A percentile compares a stretch with the other conserved stretches of the same genome.
Evolutionary conservation across 352 stramenopile species (phyloP).

Genomic region (Phytophthora cactorum): DNA sequence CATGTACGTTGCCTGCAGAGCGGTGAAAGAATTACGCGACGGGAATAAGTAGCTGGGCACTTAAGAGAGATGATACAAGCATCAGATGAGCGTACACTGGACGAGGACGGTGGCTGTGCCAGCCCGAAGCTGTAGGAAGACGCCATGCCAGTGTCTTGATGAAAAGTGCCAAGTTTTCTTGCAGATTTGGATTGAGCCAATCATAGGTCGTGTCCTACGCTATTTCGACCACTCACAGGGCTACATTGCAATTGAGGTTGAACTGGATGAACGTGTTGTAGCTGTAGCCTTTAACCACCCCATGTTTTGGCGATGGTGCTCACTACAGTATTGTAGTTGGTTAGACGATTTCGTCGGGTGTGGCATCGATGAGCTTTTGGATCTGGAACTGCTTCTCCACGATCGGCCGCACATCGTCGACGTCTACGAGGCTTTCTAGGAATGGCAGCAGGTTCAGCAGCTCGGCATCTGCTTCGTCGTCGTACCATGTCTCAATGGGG

Average conservation of each 20-base stretch:
- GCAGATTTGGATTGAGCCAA: conserved; percentile 18
- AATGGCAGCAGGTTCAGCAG: conserved; percentile 97
- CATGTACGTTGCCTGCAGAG: conserved; percentile 29
- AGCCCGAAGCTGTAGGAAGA: conserved; percentile 35
- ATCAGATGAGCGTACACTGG: conserved; percentile 12
- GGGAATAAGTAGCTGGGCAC: background rate
- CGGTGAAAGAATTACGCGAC: background rate
- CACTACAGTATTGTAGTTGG: conserved; percentile 6
- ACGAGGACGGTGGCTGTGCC: conserved; percentile 24
- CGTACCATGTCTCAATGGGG: conserved; percentile 98
- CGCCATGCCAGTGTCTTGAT: conserved; percentile 20
- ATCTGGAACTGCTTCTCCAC: conserved; percentile 93
- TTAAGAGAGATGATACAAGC: background rate
- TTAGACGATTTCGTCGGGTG: conserved; percentile 60
- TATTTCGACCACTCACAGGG: conserved; percentile 27
- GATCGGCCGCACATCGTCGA: conserved; percentile 90
- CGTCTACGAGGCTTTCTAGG: conserved; percentile 89
- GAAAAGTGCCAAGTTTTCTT: conserved; percentile 1
- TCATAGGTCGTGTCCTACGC: conserved; percentile 22
- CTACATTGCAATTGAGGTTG: background rate
- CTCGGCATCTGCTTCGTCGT: conserved; percentile 96
- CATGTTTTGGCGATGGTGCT: background rate
- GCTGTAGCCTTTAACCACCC: conserved; percentile 6
- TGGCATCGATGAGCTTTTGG: conserved; percentile 88
- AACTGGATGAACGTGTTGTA: conserved; percentile 11